Evolutionary conservation across 2,329 filamentous ascomycete genomes (phyloP).

Genomic region (Hymenoscyphus infarciens): DNA sequence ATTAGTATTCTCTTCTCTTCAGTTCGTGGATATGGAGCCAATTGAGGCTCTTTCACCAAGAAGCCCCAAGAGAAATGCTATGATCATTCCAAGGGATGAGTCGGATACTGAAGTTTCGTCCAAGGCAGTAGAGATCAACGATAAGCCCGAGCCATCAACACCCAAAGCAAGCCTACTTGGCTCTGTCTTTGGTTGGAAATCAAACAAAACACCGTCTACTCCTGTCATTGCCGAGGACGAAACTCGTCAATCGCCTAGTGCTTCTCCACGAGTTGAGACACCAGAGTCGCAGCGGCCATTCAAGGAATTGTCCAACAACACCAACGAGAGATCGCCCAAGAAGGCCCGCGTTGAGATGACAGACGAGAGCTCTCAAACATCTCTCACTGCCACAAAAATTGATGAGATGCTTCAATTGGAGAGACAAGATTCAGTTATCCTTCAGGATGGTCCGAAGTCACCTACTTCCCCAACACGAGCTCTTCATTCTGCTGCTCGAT

Average conservation of each 20-base stretch:
- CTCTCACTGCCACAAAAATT: conserved; percentile 76
- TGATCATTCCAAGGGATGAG: conserved; percentile 51
- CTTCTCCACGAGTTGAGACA: conserved; percentile 46
- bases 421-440: conserved; percentile 28
- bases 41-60: conserved; percentile 38
- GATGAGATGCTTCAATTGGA: conserved; percentile 68
- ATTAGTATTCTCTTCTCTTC: conserved; percentile 32
- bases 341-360: conserved; percentile 45
- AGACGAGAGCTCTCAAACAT: conserved; percentile 78
- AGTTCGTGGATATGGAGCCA: conserved; percentile 32
- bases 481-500: conserved; percentile 40
- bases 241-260: conserved; percentile 52
- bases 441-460: conserved; percentile 25
- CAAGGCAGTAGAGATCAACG: not conserved
- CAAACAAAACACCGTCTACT: conserved; percentile 38
- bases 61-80: conserved; percentile 52
- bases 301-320: conserved; percentile 60
- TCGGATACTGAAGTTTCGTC: conserved; percentile 29
- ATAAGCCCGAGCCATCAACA: not conserved
- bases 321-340: conserved; percentile 40
- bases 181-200: conserved; percentile 45
- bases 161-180: conserved; percentile 38
- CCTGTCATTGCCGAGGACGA: conserved; percentile 63
- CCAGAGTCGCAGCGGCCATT: conserved; percentile 57
- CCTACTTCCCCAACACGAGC: conserved; percentile 28